Evolutionary conservation across 2,329 filamentous ascomycete species (phyloP).

Genomic region (Diplocarpon mali): DNA sequence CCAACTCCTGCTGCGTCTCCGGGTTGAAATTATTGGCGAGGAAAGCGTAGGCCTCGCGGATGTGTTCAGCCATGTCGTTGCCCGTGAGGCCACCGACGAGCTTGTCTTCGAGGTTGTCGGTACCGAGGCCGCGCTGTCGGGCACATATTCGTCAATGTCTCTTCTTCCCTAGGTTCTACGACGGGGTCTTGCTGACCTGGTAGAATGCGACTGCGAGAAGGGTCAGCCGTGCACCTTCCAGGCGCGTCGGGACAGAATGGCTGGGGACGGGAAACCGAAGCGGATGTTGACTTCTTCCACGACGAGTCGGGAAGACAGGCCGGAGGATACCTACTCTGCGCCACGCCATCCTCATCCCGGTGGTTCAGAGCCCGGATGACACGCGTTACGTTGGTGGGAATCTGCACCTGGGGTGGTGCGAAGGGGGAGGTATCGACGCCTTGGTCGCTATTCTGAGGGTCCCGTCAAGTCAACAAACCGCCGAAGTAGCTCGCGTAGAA

Average conservation of each 20-base stretch:
- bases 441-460: conserved; percentile 13
- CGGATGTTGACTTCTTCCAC: no score
- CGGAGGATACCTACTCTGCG: no score
- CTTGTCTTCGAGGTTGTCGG: conserved; percentile 36
- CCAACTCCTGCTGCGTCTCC: conserved; percentile 14
- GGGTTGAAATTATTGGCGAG: conserved; percentile 33
- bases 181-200: no score
- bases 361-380: conserved; percentile 45
- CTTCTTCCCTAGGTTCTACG: no score
- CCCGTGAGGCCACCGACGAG: conserved; percentile 43
- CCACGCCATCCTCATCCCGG: conserved; percentile 31
- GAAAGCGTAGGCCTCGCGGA: conserved; percentile 38
- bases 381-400: conserved; percentile 47
- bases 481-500: no score
- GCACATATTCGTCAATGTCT: no score
- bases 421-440: conserved; percentile 9
- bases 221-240: no score
- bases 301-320: no score
- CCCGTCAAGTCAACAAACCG: no score
- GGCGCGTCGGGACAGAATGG: no score
- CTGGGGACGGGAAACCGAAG: no score
- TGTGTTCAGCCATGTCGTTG: conserved; percentile 39
- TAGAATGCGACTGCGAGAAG: no score
- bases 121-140: conserved; percentile 39
- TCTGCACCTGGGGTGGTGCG: conserved; percentile 10